phyloP scores from a whole-genome alignment of 345 rosid genomes.

The Hibiscus syriacus region DNA sequence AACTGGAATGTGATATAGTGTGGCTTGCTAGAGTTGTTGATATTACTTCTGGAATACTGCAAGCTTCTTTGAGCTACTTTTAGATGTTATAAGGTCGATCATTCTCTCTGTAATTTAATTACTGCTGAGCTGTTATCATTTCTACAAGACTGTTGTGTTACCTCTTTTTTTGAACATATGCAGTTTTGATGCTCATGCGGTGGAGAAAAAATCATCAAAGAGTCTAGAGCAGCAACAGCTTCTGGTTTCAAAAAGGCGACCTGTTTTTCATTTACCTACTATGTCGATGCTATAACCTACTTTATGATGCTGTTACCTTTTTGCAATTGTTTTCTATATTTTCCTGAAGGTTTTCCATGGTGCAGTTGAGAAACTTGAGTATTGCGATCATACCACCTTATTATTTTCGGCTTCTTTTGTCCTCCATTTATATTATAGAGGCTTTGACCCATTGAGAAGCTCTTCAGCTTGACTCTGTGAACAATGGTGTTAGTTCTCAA shows the following conservation, averaged over 20 bases:
- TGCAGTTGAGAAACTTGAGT: no score
- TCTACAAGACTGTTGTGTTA: not conserved
- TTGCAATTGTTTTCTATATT: no score
- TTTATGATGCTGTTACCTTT: no score
- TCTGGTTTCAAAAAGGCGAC: constrained; percentile 49
- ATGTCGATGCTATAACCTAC: no score
- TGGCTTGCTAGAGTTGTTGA: not conserved
- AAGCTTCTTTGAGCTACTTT: not conserved
- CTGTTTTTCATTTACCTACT: no score
- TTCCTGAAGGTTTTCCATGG: no score
- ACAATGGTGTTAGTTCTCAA: no score
- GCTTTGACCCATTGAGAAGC: no score
- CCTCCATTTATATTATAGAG: no score
- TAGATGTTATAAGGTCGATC: not conserved
- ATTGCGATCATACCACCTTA: no score
- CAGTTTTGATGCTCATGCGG: constrained; percentile 50
- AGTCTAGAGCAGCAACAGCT: constrained; percentile 38
- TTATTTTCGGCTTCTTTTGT: no score
- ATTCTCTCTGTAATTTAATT: not conserved
- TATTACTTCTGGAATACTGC: not conserved
- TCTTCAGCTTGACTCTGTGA: no score
- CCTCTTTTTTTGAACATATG: constrained; percentile 1
- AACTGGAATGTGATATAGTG: not conserved
- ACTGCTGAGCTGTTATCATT: not conserved
- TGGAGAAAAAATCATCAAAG: constrained; percentile 39